Conservation (phyloP, 257 asterid species). For the Lavandula angustifolia region DNA sequence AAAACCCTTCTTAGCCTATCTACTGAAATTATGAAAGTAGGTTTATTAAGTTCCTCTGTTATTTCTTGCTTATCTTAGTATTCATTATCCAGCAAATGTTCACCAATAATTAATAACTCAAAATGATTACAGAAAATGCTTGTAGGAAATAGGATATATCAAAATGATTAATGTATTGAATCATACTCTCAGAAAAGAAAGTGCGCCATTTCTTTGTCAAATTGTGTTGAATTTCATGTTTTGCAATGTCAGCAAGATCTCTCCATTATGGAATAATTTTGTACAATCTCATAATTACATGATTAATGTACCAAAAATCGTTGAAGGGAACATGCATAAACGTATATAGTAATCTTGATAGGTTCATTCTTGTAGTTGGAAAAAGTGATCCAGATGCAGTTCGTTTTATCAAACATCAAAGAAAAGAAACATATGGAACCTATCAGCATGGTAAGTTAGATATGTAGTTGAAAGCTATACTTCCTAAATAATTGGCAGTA, state of each 20-base stretch:
- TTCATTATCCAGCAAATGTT: background rate
- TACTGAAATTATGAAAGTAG: background rate
- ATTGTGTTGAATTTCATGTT: background rate
- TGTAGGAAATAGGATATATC: no score
- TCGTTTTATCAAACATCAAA: no score
- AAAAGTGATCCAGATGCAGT: no score
- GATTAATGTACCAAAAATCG: no score
- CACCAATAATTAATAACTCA: no score
- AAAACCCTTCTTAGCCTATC: background rate
- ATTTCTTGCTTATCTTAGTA: background rate
- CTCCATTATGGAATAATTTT: background rate
- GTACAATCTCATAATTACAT: no score
- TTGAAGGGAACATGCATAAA: no score
- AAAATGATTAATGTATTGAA: no score
- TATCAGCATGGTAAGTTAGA: background rate
- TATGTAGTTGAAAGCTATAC: background rate
- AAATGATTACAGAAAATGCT: background rate
- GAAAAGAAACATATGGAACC: no score
- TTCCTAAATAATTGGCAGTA: background rate
- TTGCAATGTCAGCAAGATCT: background rate
- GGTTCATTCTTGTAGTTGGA: no score
- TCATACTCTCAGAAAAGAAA: background rate
- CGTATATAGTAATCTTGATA: no score
- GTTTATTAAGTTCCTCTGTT: background rate
- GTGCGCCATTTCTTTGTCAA: background rate